These are phyloP conservation scores for Epichloe sibirici DNA, from an alignment of 2,329 filamentous ascomycete genomes.

Conservation along the genomic window DNA sequence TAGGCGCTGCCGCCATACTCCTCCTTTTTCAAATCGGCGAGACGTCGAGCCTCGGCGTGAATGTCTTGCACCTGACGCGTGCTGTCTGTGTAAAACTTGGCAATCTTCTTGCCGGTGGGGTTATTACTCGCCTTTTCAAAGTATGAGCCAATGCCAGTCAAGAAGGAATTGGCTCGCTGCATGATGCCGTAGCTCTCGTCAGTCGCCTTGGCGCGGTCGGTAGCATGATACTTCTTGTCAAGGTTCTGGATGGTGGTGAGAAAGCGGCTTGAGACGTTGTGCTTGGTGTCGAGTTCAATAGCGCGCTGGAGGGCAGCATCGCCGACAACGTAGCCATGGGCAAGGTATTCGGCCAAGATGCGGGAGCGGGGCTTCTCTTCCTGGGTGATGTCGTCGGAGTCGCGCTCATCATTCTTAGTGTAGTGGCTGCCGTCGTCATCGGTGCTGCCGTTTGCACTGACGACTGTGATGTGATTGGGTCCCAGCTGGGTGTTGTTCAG, in stretches of 20 bases:
- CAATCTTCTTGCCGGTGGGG: slow-evolving; percentile 77
- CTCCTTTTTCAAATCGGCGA: slow-evolving; percentile 77
- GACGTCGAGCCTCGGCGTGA: slow-evolving; percentile 75
- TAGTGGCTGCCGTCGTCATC: slow-evolving; percentile 48
- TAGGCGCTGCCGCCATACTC: slow-evolving; percentile 46
- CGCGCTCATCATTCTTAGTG: slow-evolving; percentile 42
- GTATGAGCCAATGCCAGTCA: slow-evolving; percentile 66
- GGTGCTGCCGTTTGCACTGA: slow-evolving; percentile 52
- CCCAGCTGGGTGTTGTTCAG: slow-evolving; percentile 95
- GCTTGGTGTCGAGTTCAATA: slow-evolving; percentile 79
- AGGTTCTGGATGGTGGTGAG: slow-evolving; percentile 62
- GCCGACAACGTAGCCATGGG: slow-evolving; percentile 80
- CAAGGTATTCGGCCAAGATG: slow-evolving; percentile 92
- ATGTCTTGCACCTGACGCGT: slow-evolving; percentile 90
- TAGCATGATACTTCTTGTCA: slow-evolving; percentile 77
- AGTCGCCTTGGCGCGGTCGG: slow-evolving; percentile 70
- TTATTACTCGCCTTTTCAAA: slow-evolving; percentile 88
- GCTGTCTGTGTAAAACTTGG: slow-evolving; percentile 74
- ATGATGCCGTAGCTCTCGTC: slow-evolving; percentile 78
- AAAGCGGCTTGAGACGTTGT: slow-evolving; percentile 76
- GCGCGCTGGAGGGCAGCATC: slow-evolving; percentile 65
- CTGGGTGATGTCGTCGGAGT: slow-evolving; percentile 65
- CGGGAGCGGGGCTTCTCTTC: slow-evolving; percentile 94
- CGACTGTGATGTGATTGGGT: slow-evolving; percentile 67
- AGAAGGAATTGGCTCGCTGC: slow-evolving; percentile 53